A percentile compares a stretch with the other conserved stretches of the same genome.
Conservation (phyloP, 805 yeast genomes). For the Wickerhamia fluorescens region DNA sequence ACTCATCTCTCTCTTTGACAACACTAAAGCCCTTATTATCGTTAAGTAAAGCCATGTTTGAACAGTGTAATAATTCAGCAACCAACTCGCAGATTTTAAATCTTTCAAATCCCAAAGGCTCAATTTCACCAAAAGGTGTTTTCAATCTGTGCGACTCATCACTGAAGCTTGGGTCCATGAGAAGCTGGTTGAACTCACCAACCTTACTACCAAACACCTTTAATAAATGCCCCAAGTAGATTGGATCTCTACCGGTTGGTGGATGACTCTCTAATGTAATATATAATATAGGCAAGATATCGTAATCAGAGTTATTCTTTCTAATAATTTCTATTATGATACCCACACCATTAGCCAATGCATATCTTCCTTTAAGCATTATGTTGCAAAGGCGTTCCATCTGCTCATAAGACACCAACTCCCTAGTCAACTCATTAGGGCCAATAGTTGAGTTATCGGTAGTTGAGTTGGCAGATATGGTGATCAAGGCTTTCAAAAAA, state of each 20-base stretch:
- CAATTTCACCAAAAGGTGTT: constrained; percentile 23
- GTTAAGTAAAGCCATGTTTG: constrained; percentile 40
- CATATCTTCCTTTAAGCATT: constrained; percentile 41
- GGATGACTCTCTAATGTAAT: constrained; percentile 40
- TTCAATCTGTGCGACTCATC: constrained; percentile 11
- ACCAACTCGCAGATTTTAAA: constrained; percentile 41
- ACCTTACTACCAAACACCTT: constrained; percentile 34
- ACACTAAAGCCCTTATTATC: constrained; percentile 39
- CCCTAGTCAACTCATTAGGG: constrained; percentile 40
- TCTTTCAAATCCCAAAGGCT: constrained; percentile 40
- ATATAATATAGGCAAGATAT: constrained; percentile 37
- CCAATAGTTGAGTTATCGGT: constrained; percentile 41
- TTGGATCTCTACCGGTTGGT: constrained; percentile 42
- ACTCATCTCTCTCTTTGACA: constrained; percentile 31
- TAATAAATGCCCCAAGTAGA: constrained; percentile 37
- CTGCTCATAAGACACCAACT: constrained; percentile 31
- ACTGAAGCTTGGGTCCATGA: constrained; percentile 16
- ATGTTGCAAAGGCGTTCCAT: constrained; percentile 30
- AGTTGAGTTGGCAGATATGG: constrained; percentile 40
- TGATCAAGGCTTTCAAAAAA: constrained; percentile 37
- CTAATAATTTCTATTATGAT: constrained; percentile 40
- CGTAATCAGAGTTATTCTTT: constrained; percentile 41
- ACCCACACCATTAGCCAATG: constrained; percentile 43
- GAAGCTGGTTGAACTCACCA: constrained; percentile 28
- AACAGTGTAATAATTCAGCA: constrained; percentile 41